These are phyloP conservation scores for Mucor piriformis DNA, from an alignment of 371 early-diverging fungal genomes.

Conservation along the genomic window DNA sequence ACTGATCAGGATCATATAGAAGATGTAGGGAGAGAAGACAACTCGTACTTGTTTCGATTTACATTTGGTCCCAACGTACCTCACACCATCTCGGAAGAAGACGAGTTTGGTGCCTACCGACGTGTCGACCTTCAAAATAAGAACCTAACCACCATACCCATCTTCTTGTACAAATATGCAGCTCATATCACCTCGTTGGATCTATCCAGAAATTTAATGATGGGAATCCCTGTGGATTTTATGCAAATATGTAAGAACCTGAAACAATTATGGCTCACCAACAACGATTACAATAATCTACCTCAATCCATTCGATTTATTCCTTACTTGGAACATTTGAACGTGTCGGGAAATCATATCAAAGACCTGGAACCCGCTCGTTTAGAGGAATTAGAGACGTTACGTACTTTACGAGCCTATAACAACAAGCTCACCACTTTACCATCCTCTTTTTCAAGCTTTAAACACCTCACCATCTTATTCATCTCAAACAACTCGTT, in stretches of 20 bases:
- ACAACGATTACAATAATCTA: constrained; percentile 65
- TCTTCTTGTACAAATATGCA: constrained; percentile 68
- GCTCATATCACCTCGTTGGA: constrained; percentile 68
- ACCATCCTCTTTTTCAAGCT: constrained; percentile 60
- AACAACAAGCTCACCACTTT: constrained; percentile 74
- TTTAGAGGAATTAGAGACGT: constrained; percentile 56
- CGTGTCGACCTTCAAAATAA: constrained; percentile 62
- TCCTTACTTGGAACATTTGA: constrained; percentile 63
- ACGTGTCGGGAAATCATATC: constrained; percentile 80
- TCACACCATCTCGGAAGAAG: constrained; percentile 46
- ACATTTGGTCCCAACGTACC: constrained; percentile 69
- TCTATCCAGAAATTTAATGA: constrained; percentile 71
- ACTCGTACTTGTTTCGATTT: constrained; percentile 81
- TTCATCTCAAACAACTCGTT: constrained; percentile 83
- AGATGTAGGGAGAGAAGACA: constrained; percentile 81
- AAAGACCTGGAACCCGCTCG: constrained; percentile 58
- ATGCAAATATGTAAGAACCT: constrained; percentile 68
- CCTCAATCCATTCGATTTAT: constrained; percentile 65
- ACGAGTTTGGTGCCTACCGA: constrained; percentile 31
- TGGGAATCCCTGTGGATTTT: constrained; percentile 77
- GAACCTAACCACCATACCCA: constrained; percentile 75
- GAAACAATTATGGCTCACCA: constrained; percentile 69
- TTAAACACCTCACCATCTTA: constrained; percentile 62
- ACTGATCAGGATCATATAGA: constrained; percentile 77
- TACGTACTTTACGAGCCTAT: constrained; percentile 66